Percentiles rank a stretch among this genome's conserved stretches.
Conservation (phyloP, 1,139 yeast species). For the Yamadazyma siamensis region DNA sequence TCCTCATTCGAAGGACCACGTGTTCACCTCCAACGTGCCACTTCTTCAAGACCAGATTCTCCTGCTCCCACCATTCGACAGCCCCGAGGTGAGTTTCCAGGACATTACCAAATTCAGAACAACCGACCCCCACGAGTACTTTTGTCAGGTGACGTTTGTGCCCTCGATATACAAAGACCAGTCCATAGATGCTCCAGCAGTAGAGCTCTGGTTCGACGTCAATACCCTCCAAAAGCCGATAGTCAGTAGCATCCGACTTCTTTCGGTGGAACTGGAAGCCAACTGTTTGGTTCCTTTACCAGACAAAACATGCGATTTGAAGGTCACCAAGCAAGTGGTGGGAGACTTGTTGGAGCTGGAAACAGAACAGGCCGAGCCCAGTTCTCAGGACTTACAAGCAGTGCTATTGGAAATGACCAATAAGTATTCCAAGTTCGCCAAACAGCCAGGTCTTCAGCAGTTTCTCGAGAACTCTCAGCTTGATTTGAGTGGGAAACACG, state of each 20-base stretch:
- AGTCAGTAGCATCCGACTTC: conserved; percentile 35
- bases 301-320: conserved; percentile 37
- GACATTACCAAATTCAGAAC: conserved; percentile 20
- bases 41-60: conserved; percentile 37
- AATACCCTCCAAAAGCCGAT: conserved; percentile 37
- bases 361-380: conserved; percentile 5
- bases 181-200: conserved; percentile 42
- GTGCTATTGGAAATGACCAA: conserved; percentile 28
- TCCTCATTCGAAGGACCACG: conserved; percentile 13
- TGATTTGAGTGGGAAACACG: conserved; percentile 34
- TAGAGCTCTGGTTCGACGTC: conserved; percentile 53
- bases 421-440: conserved; percentile 25
- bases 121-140: conserved; percentile 34
- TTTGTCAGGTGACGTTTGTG: conserved; percentile 46
- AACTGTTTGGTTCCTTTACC: conserved; percentile 42
- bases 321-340: conserved; percentile 32
- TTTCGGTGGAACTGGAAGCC: conserved; percentile 49
- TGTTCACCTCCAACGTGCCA: conserved; percentile 44
- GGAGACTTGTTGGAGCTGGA: conserved; percentile 26
- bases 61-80: conserved; percentile 28
- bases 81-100: conserved; percentile 16
- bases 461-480: conserved; percentile 39
- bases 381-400: conserved; percentile 5
- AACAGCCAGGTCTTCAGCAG: conserved; percentile 46
- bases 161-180: conserved; percentile 35